Evolutionary conservation across 2,329 filamentous ascomycete species (phyloP), one percentile per base, ranked within the genome.

Genomic region (Camillea tinctor): DNA sequence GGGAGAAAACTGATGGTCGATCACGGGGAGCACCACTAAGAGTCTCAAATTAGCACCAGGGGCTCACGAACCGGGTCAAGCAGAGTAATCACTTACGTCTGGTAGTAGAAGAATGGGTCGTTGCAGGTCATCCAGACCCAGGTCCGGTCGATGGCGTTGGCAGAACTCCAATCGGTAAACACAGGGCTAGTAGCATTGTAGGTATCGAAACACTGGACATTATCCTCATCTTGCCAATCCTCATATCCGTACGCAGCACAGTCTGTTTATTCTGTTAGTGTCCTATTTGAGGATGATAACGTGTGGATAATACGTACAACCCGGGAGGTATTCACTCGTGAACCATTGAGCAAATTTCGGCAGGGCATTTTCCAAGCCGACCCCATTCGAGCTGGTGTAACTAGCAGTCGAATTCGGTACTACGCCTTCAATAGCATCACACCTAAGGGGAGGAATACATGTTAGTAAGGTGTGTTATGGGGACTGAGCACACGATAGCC

Each of bases 101-200:
- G 82, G 79, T 80, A 87, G 71, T 80, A 84, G 58, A 75, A 81
- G 59, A 84, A 81, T n/a, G 85, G 84, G 69, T 88, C 83, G 68
- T 88, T 88, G 76, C 86, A 88, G 1, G 80, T 76, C 72, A 87
- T 79, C 85, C 85, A 88, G 7, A 76, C 70, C 84, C 84, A 88
- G 62, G 85, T 82, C 0, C 83, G 73, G 64, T 83, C 77, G 19
- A 75, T 66, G 0, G 67, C 57, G 68, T 87, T 87, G 54, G 63
- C 64, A 4, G 82, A 73, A 1, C 72, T 74, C 19, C 68, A 72
- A 68, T 88, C 82, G 3, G 79, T 82, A 72, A 76, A 88, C 2
- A 82, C 63, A 0, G 79, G 75, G 61, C 75, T 83, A 20, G 73
- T 75, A 6, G 74, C 63, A 65, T 87, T 80, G 70, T 85, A 79